A percentile compares a stretch with the other conserved stretches of the same genome.
phyloP scores from a whole-genome alignment of 2,329 filamentous ascomycete species.

The Macrophomina phaseolina region DNA sequence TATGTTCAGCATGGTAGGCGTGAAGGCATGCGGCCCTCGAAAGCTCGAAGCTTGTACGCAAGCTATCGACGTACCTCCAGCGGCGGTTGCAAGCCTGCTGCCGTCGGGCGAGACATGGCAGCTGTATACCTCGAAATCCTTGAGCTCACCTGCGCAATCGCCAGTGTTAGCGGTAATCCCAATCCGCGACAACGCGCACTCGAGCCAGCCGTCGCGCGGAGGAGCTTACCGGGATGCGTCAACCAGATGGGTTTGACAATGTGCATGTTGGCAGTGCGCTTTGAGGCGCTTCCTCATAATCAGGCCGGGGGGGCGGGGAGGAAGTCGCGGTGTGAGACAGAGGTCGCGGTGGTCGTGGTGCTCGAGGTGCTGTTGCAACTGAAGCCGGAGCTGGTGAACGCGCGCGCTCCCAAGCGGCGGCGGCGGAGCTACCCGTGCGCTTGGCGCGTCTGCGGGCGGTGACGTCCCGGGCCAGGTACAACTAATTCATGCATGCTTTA shows the following conservation, averaged over 20 bases:
- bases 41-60: not conserved
- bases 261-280: conserved; percentile 49
- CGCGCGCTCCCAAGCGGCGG: conserved; percentile 10
- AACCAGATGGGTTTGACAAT: conserved; percentile 95
- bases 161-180: conserved; percentile 27
- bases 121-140: conserved; percentile 98
- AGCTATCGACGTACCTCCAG: conserved; percentile 69
- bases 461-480: conserved; percentile 17
- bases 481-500: not conserved
- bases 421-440: conserved; percentile 14
- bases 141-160: conserved; percentile 77
- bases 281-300: conserved; percentile 27
- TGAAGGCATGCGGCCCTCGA: conserved; percentile 15
- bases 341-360: not conserved
- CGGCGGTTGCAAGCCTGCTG: conserved; percentile 87
- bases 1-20: conserved; percentile 36
- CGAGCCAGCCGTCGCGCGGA: conserved; percentile 11
- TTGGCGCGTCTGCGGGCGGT: conserved; percentile 23
- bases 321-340: conserved; percentile 9
- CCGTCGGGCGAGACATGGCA: conserved; percentile 97
- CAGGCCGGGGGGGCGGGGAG: conserved; percentile 8
- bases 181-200: conserved; percentile 31
- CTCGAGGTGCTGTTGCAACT: conserved; percentile 21
- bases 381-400: conserved; percentile 23
- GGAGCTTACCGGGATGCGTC: conserved; percentile 78